phyloP scores from a whole-genome alignment of 2,329 filamentous ascomycete species.

The Alternaria sp. region DNA sequence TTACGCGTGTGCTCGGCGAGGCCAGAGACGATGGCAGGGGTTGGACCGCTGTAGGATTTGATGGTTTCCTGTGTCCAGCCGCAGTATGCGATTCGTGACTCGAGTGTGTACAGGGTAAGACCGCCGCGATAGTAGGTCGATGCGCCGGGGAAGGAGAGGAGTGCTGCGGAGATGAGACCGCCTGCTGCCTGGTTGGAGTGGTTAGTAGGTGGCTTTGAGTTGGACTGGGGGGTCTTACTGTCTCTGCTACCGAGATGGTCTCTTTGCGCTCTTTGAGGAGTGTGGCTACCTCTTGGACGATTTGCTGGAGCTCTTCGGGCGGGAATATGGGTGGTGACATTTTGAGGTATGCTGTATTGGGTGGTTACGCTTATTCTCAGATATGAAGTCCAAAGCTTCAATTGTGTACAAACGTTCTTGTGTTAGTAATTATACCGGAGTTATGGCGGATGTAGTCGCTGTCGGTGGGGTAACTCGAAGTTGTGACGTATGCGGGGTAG shows the following conservation, averaged over 20 bases:
- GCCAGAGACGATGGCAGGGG: conserved; percentile 62
- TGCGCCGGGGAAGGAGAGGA: conserved; percentile 66
- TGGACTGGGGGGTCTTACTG: conserved; percentile 47
- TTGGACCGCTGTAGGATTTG: conserved; percentile 65
- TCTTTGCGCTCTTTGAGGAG: conserved; percentile 63
- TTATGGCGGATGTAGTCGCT: background rate
- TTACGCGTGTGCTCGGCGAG: conserved; percentile 63
- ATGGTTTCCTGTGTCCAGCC: conserved; percentile 65
- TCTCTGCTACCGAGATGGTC: conserved; percentile 68
- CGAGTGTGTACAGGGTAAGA: conserved; percentile 67
- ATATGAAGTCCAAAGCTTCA: background rate
- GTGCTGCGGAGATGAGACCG: conserved; percentile 65
- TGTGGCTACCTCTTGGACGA: conserved; percentile 58
- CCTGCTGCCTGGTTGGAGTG: conserved; percentile 60
- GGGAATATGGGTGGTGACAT: conserved; percentile 49
- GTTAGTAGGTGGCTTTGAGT: background rate
- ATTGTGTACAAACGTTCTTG: background rate
- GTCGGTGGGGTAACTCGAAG: conserved; percentile 20
- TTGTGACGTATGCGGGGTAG: conserved; percentile 31
- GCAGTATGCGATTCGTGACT: conserved; percentile 63
- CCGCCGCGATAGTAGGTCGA: conserved; percentile 66
- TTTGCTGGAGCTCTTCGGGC: conserved; percentile 50
- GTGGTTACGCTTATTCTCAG: background rate
- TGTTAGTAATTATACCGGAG: background rate
- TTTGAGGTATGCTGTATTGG: background rate